phyloP scores from a whole-genome alignment of 345 rosid genomes.

The Salix koriyanagi region DNA sequence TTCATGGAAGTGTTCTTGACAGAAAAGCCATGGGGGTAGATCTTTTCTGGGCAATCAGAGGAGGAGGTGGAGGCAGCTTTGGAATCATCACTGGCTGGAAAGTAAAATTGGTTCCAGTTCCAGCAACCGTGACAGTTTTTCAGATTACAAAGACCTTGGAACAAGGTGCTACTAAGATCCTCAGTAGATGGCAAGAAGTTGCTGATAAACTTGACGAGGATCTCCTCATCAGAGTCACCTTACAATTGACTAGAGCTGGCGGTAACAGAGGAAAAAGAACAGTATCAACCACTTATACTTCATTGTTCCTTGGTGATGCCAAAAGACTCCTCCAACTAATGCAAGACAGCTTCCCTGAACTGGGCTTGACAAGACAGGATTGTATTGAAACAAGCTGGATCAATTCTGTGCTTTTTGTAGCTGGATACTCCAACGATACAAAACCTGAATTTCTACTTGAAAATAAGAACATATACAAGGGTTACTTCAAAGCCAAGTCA shows the following conservation, averaged over 20 bases:
- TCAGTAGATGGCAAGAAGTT: slow-evolving; percentile 9
- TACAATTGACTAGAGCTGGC: background rate
- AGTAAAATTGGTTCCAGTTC: slow-evolving; percentile 16
- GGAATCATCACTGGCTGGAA: slow-evolving; percentile 12
- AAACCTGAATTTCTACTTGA: slow-evolving; percentile 26
- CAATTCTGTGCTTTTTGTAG: slow-evolving; percentile 9
- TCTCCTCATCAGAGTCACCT: slow-evolving; percentile 8
- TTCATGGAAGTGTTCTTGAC: slow-evolving; percentile 47
- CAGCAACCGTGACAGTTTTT: slow-evolving; percentile 13
- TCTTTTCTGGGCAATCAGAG: background rate
- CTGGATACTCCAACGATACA: slow-evolving; percentile 12
- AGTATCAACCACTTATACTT: slow-evolving; percentile 7
- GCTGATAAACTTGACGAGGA: slow-evolving; percentile 9
- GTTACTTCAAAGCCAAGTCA: slow-evolving; percentile 34
- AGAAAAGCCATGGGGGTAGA: slow-evolving; percentile 17
- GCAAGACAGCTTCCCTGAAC: slow-evolving; percentile 28
- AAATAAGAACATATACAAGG: slow-evolving; percentile 3
- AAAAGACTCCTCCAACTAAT: slow-evolving; percentile 23
- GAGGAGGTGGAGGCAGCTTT: background rate
- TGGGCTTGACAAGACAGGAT: slow-evolving; percentile 23
- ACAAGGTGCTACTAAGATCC: slow-evolving; percentile 1
- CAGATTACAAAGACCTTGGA: slow-evolving; percentile 9
- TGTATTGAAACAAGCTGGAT: slow-evolving; percentile 35
- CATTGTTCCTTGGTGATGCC: slow-evolving; percentile 23
- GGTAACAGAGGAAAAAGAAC: slow-evolving; percentile 1